Percentiles rank a stretch among this genome's conserved stretches.
Conservation (phyloP, 2,329 filamentous ascomycete genomes). For the Ascosphaera acerosa region DNA sequence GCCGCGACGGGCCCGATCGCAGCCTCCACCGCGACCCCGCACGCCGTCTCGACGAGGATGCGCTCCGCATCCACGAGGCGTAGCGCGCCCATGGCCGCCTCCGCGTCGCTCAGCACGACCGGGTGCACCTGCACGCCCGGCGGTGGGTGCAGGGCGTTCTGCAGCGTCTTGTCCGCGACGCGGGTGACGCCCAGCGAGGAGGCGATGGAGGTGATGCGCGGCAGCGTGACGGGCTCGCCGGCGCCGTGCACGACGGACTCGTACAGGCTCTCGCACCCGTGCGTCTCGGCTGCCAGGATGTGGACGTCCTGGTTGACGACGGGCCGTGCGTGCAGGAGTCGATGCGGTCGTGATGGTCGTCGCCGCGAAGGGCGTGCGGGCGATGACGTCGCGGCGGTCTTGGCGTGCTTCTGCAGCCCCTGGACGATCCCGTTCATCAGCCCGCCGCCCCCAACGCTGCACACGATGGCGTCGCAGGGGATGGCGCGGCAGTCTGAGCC, state of each 20-base stretch:
- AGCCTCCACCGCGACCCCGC: conserved; percentile 48
- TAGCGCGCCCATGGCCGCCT: conserved; percentile 54
- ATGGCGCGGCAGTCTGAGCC: conserved; percentile 9
- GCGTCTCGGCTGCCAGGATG: conserved; percentile 51
- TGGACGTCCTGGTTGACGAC: conserved; percentile 14
- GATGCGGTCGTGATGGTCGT: too few relatives aligned
- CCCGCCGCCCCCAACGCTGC: conserved; percentile 58
- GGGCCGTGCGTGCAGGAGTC: too few relatives aligned
- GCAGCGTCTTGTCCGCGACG: conserved; percentile 43
- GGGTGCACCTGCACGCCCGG: conserved; percentile 28
- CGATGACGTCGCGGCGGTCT: conserved; percentile 5
- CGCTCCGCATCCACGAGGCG: conserved; percentile 60
- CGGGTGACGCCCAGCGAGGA: conserved; percentile 46
- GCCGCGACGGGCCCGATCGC: conserved; percentile 12
- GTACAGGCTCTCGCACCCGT: conserved; percentile 43
- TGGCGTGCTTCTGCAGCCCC: conserved; percentile 30
- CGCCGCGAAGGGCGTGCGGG: conserved; percentile 5
- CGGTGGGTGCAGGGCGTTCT: conserved; percentile 28
- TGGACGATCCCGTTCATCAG: conserved; percentile 51
- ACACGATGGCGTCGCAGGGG: conserved; percentile 43
- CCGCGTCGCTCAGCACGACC: conserved; percentile 43
- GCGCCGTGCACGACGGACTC: conserved; percentile 29
- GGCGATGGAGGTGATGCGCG: conserved; percentile 49
- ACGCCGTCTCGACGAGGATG: conserved; percentile 59
- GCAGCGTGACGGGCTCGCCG: conserved; percentile 32